Conservation (phyloP, 2,329 filamentous ascomycete genomes). For the Calonectria naviculata region DNA sequence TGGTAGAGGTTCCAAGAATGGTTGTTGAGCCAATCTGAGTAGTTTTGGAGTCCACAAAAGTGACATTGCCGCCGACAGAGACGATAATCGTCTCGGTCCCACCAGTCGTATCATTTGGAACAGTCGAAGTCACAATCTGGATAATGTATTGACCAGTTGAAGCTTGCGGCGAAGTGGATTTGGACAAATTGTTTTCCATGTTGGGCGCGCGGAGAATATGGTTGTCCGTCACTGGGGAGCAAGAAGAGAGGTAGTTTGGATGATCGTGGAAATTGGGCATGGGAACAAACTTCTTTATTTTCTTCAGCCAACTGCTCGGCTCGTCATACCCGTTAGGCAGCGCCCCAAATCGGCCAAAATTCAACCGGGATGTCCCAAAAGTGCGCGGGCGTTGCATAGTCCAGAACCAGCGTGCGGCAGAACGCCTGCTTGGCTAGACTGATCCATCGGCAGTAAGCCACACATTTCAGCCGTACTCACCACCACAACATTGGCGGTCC, state of each 20-base stretch:
- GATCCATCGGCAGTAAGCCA: background rate
- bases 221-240: background rate
- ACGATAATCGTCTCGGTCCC: too few species aligned
- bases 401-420: background rate
- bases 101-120: too few species aligned
- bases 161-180: too few species aligned
- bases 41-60: too few species aligned
- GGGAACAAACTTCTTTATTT: background rate
- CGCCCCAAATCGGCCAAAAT: background rate
- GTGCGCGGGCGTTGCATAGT: background rate
- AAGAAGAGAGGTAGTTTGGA: too few species aligned
- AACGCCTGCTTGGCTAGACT: background rate
- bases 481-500: background rate
- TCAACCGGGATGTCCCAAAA: background rate
- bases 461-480: slow-evolving; percentile 1
- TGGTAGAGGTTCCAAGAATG: too few species aligned
- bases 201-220: background rate
- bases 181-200: too few species aligned
- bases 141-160: too few species aligned
- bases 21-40: too few species aligned
- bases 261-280: too few species aligned
- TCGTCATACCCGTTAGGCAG: background rate
- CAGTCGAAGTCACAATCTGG: too few species aligned
- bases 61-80: too few species aligned
- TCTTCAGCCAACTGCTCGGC: background rate